phyloP scores from a whole-genome alignment of 1,139 yeast species.

The Torulaspora globosa region DNA sequence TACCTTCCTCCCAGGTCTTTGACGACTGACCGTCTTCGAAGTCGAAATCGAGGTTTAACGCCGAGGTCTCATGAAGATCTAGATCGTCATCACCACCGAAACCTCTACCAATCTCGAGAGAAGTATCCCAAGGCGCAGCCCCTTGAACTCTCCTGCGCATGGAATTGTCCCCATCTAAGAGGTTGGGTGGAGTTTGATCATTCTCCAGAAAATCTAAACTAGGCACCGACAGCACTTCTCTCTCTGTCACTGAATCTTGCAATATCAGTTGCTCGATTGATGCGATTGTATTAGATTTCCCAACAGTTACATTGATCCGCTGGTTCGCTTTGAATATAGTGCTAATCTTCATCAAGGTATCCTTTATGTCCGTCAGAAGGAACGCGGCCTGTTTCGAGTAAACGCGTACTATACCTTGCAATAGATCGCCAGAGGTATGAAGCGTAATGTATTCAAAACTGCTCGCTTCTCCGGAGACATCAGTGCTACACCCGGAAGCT shows the following conservation, averaged over 20 bases:
- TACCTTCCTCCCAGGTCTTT: slow-evolving; percentile 54
- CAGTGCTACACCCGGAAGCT: slow-evolving; percentile 33
- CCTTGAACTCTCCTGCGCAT: slow-evolving; percentile 34
- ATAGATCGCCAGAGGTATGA: slow-evolving; percentile 80
- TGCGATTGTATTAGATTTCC: slow-evolving; percentile 50
- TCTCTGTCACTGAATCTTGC: slow-evolving; percentile 74
- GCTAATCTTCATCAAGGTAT: slow-evolving; percentile 68
- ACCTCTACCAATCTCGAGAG: slow-evolving; percentile 36
- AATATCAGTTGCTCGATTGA: slow-evolving; percentile 56
- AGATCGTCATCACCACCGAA: slow-evolving; percentile 41
- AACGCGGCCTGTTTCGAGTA: slow-evolving; percentile 84
- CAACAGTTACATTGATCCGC: slow-evolving; percentile 36
- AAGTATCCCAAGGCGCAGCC: slow-evolving; percentile 35
- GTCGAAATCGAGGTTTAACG: slow-evolving; percentile 35
- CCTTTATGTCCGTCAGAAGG: slow-evolving; percentile 78
- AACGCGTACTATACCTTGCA: slow-evolving; percentile 84
- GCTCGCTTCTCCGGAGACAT: slow-evolving; percentile 15
- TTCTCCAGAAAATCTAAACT: slow-evolving; percentile 48
- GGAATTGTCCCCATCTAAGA: slow-evolving; percentile 22
- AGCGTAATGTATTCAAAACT: slow-evolving; percentile 58
- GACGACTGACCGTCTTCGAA: slow-evolving; percentile 22
- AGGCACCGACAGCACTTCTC: slow-evolving; percentile 65
- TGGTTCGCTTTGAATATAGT: slow-evolving; percentile 58
- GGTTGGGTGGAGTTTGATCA: slow-evolving; percentile 16
- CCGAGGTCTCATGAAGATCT: slow-evolving; percentile 24